Conservation (phyloP, 2,329 filamentous ascomycete species). For the Xylaria sp. region DNA sequence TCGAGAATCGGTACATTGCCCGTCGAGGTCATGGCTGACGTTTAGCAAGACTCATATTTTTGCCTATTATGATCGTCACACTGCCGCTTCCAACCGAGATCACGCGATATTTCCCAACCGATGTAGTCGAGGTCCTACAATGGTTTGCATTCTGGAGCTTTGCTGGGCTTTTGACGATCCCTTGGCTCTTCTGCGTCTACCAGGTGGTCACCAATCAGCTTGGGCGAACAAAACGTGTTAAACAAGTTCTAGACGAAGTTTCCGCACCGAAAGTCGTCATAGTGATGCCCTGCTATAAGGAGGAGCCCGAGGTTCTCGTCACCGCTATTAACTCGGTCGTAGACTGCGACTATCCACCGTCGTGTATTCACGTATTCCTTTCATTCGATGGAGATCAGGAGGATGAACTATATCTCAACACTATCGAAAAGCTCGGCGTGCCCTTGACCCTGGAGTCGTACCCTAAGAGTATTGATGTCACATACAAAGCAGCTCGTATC, state of each 20-base stretch:
- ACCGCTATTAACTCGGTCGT: slow-evolving; percentile 92
- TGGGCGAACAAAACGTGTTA: slow-evolving; percentile 83
- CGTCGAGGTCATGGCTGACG: slow-evolving; percentile 32
- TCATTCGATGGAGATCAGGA: slow-evolving; percentile 94
- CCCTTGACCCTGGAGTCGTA: slow-evolving; percentile 80
- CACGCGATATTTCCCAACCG: slow-evolving; percentile 75
- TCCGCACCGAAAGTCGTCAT: slow-evolving; percentile 95
- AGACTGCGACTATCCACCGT: slow-evolving; percentile 90
- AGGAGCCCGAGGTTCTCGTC: slow-evolving; percentile 84
- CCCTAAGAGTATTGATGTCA: slow-evolving; percentile 89
- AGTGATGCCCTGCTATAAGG: slow-evolving; percentile 97
- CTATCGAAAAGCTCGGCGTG: slow-evolving; percentile 85
- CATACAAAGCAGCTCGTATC: slow-evolving; percentile 83
- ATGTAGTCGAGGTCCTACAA: slow-evolving; percentile 79
- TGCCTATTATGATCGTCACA: slow-evolving; percentile 95
- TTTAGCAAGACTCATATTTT: slow-evolving; percentile 75
- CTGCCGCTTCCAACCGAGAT: slow-evolving; percentile 82
- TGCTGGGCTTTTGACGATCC: slow-evolving; percentile 82
- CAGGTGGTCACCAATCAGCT: slow-evolving; percentile 89
- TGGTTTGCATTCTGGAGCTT: slow-evolving; percentile 98
- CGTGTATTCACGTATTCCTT: slow-evolving; percentile 93
- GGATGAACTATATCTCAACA: slow-evolving; percentile 88
- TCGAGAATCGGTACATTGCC: background rate
- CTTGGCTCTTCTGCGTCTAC: slow-evolving; percentile 94
- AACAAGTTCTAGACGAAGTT: slow-evolving; percentile 83